Percentiles rank a stretch among this genome's conserved stretches.
Conservation (phyloP, 305 asterid genomes). For the Lippia alba region DNA sequence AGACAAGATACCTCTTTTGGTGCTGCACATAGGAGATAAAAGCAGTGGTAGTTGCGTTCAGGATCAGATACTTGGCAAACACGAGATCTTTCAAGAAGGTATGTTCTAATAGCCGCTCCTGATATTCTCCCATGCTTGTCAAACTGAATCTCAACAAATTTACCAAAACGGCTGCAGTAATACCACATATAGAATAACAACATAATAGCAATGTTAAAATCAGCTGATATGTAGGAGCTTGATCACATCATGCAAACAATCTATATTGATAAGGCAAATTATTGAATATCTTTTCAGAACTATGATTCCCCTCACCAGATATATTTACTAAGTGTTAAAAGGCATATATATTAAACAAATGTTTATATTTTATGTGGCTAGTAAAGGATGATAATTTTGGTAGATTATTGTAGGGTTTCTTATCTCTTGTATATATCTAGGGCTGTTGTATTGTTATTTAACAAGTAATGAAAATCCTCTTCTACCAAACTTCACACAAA, state of each 20-base stretch:
- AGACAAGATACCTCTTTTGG: constrained; percentile 77
- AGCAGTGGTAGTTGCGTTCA: constrained; percentile 96
- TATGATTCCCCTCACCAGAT: constrained; percentile 14
- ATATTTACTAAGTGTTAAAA: constrained; percentile 27
- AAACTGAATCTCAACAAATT: constrained; percentile 98
- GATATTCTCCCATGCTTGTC: constrained; percentile 98
- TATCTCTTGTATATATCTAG: too few relatives aligned
- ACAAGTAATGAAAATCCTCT: too few relatives aligned
- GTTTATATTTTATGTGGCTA: too few relatives aligned
- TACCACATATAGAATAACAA: constrained; percentile 43
- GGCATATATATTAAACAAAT: too few relatives aligned
- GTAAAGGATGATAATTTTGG: too few relatives aligned
- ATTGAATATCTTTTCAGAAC: constrained; percentile 21
- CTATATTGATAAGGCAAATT: constrained; percentile 22
- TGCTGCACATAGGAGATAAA: constrained; percentile 97
- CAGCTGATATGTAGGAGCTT: constrained; percentile 20
- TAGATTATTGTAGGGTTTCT: too few relatives aligned
- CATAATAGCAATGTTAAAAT: constrained; percentile 36
- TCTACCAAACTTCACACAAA: too few relatives aligned
- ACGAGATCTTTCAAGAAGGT: constrained; percentile 97
- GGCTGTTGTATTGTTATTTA: too few relatives aligned
- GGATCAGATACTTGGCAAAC: constrained; percentile 98
- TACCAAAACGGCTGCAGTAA: constrained; percentile 93
- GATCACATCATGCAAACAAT: constrained; percentile 26
- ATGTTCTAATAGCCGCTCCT: constrained; percentile 98